phyloP scores from a whole-genome alignment of 176 grass and related monocot genomes.

The Thinopyrum elongatum region DNA sequence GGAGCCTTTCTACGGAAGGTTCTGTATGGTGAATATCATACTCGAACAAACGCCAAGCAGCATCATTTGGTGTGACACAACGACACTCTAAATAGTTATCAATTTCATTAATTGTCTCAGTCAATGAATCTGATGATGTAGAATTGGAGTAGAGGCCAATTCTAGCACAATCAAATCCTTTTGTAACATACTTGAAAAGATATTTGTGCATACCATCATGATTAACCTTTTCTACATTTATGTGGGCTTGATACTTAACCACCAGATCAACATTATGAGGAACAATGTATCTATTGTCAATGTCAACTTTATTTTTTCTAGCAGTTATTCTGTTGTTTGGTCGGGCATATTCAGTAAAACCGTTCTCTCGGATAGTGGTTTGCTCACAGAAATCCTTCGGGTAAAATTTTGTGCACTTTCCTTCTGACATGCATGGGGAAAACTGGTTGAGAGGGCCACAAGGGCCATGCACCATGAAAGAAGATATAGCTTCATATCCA shows the following conservation, averaged over 20 bases:
- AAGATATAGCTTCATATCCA: background rate
- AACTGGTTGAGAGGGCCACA: background rate
- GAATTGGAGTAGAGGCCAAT: background rate
- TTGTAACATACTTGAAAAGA: conserved; percentile 8
- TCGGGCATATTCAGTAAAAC: background rate
- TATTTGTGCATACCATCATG: conserved; percentile 5
- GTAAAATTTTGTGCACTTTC: background rate
- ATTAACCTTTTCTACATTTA: background rate
- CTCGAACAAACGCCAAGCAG: background rate
- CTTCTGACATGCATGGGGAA: background rate
- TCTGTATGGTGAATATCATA: no score
- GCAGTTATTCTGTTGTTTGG: background rate
- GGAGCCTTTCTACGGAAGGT: no score
- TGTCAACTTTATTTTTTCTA: background rate
- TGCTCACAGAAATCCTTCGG: background rate
- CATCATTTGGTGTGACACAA: background rate
- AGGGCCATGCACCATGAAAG: background rate
- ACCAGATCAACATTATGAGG: background rate
- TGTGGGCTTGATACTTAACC: no score
- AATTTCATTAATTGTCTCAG: background rate
- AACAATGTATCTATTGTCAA: background rate
- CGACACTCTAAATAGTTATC: background rate
- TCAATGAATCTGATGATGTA: background rate
- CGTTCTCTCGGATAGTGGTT: background rate
- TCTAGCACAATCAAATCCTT: background rate